Conservation (phyloP, 331 rosid genomes). For the Saraca asoca region DNA sequence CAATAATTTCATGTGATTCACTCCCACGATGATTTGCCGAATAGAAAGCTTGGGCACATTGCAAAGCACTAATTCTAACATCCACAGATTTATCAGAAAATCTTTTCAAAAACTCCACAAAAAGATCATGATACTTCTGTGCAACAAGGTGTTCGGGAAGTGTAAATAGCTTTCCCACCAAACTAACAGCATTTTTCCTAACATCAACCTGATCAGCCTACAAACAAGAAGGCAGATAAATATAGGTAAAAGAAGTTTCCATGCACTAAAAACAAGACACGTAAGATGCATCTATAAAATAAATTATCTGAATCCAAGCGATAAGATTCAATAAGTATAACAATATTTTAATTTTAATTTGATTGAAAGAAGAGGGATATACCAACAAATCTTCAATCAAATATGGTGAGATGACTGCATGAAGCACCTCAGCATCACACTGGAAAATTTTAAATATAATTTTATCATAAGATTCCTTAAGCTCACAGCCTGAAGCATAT, state of each 20-base stretch:
- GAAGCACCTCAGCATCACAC: slow-evolving; percentile 84
- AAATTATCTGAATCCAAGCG: slow-evolving; percentile 23
- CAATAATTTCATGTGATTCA: slow-evolving; percentile 65
- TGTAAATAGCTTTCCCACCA: slow-evolving; percentile 82
- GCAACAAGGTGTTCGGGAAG: slow-evolving; percentile 67
- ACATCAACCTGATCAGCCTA: slow-evolving; percentile 96
- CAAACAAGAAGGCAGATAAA: slow-evolving; percentile 16
- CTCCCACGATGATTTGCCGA: slow-evolving; percentile 52
- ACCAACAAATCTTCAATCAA: slow-evolving; percentile 77
- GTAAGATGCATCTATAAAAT: slow-evolving; percentile 10
- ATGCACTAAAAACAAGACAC: slow-evolving; percentile 8
- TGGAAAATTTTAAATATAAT: slow-evolving; percentile 64
- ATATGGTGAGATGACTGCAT: slow-evolving; percentile 77
- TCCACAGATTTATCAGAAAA: slow-evolving; percentile 88
- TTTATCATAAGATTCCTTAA: slow-evolving; percentile 79
- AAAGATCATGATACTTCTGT: slow-evolving; percentile 63
- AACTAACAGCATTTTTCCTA: slow-evolving; percentile 86
- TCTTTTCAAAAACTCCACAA: slow-evolving; percentile 77
- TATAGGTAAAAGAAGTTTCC: slow-evolving; percentile 7
- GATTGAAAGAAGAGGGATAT: slow-evolving; percentile 26
- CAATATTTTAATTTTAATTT: slow-evolving; percentile 18
- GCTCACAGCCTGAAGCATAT: slow-evolving; percentile 62
- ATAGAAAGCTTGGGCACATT: slow-evolving; percentile 70
- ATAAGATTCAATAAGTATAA: slow-evolving; percentile 9
- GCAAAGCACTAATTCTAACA: slow-evolving; percentile 80